These are phyloP conservation scores for Coemansia interrupta DNA, from an alignment of 192 early-diverging fungal genomes.

Conservation along the genomic window DNA sequence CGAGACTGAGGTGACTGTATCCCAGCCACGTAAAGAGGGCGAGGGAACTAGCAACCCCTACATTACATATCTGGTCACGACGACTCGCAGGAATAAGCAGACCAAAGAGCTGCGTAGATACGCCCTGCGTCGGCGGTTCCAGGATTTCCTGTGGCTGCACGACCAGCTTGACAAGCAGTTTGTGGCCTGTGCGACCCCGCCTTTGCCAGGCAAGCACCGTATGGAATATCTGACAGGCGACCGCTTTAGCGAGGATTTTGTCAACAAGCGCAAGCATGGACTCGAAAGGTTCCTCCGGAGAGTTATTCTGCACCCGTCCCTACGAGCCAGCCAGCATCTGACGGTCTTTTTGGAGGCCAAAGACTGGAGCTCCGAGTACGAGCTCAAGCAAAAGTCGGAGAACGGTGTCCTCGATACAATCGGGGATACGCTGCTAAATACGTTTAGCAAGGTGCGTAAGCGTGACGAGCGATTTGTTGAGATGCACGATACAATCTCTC, in stretches of 20 bases:
- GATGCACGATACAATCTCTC: conserved; percentile 75
- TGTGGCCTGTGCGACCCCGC: conserved; percentile 80
- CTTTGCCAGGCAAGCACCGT: conserved; percentile 87
- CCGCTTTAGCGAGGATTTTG: conserved; percentile 89
- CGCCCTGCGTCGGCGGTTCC: conserved; percentile 82
- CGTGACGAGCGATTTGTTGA: conserved; percentile 82
- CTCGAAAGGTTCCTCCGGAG: conserved; percentile 85
- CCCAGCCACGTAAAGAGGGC: conserved; percentile 82
- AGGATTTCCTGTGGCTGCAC: conserved; percentile 92
- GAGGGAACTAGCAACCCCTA: conserved; percentile 79
- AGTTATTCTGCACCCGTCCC: conserved; percentile 73
- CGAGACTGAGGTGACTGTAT: conserved; percentile 60
- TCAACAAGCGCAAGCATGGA: conserved; percentile 68
- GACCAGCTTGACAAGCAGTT: conserved; percentile 68
- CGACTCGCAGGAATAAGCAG: conserved; percentile 33
- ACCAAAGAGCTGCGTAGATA: conserved; percentile 47
- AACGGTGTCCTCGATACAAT: conserved; percentile 75
- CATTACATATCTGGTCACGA: conserved; percentile 80
- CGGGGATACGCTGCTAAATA: conserved; percentile 81
- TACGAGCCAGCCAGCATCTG: conserved; percentile 67
- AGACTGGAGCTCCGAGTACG: conserved; percentile 65
- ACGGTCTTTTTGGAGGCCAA: conserved; percentile 79
- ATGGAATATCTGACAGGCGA: conserved; percentile 95
- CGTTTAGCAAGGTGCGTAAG: conserved; percentile 86
- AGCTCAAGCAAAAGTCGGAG: conserved; percentile 53